Percentiles rank a stretch among this genome's conserved stretches.
phyloP scores from a whole-genome alignment of 495 filamentous ascomycete genomes.

The Talaromyces trachyspermus region DNA sequence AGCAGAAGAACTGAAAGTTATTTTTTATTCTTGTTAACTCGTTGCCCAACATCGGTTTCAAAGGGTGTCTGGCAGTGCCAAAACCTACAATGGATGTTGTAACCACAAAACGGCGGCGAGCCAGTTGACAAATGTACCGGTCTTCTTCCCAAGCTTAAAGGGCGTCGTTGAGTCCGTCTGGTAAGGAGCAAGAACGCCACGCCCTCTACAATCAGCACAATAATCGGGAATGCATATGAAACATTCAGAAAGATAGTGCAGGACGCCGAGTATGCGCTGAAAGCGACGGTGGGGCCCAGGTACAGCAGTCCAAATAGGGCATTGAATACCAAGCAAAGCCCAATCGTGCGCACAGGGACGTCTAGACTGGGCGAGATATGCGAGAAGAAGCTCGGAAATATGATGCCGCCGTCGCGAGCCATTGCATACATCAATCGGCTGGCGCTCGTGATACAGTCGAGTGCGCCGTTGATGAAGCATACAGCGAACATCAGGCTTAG shows the following conservation, averaged over 20 bases:
- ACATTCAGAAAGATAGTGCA: conserved; percentile 2
- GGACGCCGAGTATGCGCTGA: background rate
- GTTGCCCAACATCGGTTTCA: background rate
- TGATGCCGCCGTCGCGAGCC: conserved; percentile 1
- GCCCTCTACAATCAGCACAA: background rate
- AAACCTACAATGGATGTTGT: background rate
- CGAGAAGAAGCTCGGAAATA: background rate
- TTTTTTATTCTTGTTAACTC: background rate
- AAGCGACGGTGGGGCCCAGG: background rate
- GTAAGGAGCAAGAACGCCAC: background rate
- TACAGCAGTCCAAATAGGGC: background rate
- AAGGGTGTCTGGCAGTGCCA: background rate
- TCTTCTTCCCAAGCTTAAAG: background rate
- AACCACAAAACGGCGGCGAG: conserved; percentile 2
- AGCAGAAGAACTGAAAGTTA: background rate
- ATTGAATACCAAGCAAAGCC: background rate
- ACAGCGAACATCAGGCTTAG: background rate
- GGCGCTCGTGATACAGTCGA: background rate
- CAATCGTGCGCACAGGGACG: background rate
- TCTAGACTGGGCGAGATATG: background rate
- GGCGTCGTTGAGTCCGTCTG: background rate
- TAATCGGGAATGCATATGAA: background rate
- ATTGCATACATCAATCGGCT: background rate
- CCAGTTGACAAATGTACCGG: background rate
- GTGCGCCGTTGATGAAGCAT: conserved; percentile 1